phyloP scores from a whole-genome alignment of 106 monocot species.

The Phalaenopsis aphrodite region DNA sequence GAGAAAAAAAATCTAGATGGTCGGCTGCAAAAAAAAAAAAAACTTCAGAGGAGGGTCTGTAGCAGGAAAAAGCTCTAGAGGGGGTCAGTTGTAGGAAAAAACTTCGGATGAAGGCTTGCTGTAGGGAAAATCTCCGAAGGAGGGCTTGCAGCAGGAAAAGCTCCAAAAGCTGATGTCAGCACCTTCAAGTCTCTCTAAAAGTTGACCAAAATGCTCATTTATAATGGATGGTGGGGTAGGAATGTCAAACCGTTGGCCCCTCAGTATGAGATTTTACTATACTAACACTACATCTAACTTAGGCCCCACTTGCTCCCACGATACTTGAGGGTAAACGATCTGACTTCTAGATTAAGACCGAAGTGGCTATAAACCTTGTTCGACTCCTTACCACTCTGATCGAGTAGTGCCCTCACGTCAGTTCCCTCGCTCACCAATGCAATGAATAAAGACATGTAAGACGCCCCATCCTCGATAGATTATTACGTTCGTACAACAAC shows the following conservation, averaged over 20 bases:
- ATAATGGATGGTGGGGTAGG: conserved; percentile 66
- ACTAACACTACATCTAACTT: conserved; percentile 30
- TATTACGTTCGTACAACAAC: too few relatives aligned
- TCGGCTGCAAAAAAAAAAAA: too few relatives aligned
- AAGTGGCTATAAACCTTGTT: conserved; percentile 20
- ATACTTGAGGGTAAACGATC: conserved; percentile 18
- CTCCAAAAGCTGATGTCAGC: conserved; percentile 52
- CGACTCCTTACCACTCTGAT: conserved; percentile 10
- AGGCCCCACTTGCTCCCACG: conserved; percentile 16
- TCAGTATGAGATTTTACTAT: conserved; percentile 70
- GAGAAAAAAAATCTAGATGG: too few relatives aligned
- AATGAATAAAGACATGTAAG: conserved; percentile 19
- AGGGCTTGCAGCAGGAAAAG: too few relatives aligned
- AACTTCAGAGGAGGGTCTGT: too few relatives aligned
- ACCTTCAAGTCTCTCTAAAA: conserved; percentile 47
- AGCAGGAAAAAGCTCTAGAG: too few relatives aligned
- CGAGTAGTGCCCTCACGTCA: conserved; percentile 12
- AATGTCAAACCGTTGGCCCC: conserved; percentile 70
- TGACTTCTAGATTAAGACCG: conserved; percentile 12
- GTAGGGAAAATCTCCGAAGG: too few relatives aligned
- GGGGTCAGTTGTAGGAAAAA: too few relatives aligned
- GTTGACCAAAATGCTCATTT: conserved; percentile 62
- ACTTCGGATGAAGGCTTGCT: too few relatives aligned
- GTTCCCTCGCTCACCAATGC: conserved; percentile 10
- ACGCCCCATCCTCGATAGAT: not conserved